Evolutionary conservation across 2,329 filamentous ascomycete genomes (phyloP).

Genomic region (Neophaeococcomyces aloes): DNA sequence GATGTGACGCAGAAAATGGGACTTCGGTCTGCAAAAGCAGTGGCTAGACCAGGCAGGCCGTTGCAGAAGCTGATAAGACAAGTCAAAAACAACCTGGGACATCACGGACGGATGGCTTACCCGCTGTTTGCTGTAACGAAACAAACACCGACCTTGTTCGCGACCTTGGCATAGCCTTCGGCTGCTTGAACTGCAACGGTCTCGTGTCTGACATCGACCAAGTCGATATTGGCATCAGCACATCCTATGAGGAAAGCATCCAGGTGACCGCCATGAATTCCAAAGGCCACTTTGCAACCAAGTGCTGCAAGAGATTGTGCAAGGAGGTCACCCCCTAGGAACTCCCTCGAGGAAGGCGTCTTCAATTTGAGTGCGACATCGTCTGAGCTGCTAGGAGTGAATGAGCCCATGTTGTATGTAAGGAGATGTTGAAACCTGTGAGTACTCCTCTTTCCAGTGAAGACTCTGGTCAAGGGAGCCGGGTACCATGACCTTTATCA

Average conservation of each 20-base stretch:
- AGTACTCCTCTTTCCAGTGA: no score
- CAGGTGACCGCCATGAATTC: slow-evolving; percentile 39
- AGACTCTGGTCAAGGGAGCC: no score
- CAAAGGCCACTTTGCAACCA: slow-evolving; percentile 37
- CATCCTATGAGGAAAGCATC: slow-evolving; percentile 40
- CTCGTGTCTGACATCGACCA: slow-evolving; percentile 40
- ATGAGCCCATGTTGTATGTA: slow-evolving; percentile 1
- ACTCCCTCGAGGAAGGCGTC: slow-evolving; percentile 29
- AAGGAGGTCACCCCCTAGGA: slow-evolving; percentile 37
- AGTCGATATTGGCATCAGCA: slow-evolving; percentile 30
- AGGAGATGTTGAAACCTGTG: neutral
- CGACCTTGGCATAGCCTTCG: slow-evolving; percentile 37
- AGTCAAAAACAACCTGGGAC: neutral
- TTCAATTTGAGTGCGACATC: slow-evolving; percentile 13
- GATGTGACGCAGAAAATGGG: slow-evolving; percentile 38
- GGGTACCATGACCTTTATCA: no score
- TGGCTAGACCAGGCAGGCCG: slow-evolving; percentile 36
- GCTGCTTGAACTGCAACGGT: slow-evolving; percentile 40
- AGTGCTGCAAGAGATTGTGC: slow-evolving; percentile 35
- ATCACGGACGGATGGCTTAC: slow-evolving; percentile 21
- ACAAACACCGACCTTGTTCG: slow-evolving; percentile 35
- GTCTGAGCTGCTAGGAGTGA: neutral
- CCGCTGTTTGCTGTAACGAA: slow-evolving; percentile 42
- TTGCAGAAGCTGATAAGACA: slow-evolving; percentile 32
- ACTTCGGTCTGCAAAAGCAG: slow-evolving; percentile 36